A percentile compares a stretch with the other conserved stretches of the same genome.
phyloP scores from a whole-genome alignment of 2,329 filamentous ascomycete genomes.

The Byssochlamys sp. region DNA sequence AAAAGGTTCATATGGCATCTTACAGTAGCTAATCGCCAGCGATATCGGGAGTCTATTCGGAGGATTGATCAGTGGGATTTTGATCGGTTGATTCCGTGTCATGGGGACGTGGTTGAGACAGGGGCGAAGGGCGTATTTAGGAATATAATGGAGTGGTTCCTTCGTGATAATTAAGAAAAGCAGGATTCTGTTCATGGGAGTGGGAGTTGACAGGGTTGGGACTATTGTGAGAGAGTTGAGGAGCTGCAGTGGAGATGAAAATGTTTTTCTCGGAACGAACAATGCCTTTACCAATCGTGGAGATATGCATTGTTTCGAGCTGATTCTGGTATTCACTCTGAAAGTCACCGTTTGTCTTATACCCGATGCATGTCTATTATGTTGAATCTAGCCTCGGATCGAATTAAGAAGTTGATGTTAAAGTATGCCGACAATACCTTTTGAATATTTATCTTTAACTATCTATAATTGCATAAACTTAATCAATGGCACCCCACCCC shows the following conservation, averaged over 20 bases:
- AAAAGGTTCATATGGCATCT: conserved; percentile 77
- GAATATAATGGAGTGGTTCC: conserved; percentile 75
- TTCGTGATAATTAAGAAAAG: conserved; percentile 36
- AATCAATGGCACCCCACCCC: conserved; percentile 12
- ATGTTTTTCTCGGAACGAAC: neutral
- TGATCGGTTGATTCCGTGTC: conserved; percentile 75
- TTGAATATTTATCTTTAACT: neutral
- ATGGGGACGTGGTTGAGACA: conserved; percentile 76
- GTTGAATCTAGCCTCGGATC: neutral
- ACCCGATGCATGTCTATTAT: neutral
- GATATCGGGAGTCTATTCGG: conserved; percentile 60
- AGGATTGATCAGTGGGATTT: conserved; percentile 76
- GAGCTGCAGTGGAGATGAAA: neutral
- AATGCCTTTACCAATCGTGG: no score
- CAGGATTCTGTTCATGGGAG: neutral
- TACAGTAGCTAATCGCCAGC: conserved; percentile 50
- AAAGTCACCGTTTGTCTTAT: neutral
- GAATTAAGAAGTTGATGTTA: neutral
- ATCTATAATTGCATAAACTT: neutral
- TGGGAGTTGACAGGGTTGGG: neutral
- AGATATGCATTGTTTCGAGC: neutral
- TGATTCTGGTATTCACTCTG: neutral
- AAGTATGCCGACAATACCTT: neutral
- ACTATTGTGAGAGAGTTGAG: neutral
- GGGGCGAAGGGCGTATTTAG: conserved; percentile 65